These are phyloP conservation scores for Pestalotiopsis sp. DNA, from an alignment of 2,329 filamentous ascomycete species.

Conservation along the genomic window DNA sequence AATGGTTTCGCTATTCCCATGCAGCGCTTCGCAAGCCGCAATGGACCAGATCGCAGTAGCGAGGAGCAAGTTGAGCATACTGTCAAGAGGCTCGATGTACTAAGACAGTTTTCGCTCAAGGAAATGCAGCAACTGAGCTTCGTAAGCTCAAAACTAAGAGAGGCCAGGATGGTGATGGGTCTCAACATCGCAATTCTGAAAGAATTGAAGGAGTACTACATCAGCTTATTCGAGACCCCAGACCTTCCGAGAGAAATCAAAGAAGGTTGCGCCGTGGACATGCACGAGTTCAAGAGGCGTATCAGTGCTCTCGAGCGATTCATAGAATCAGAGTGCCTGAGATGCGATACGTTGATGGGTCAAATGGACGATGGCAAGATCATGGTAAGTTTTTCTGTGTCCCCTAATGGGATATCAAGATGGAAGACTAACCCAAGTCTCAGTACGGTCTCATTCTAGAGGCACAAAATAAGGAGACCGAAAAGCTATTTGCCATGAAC, in stretches of 20 bases:
- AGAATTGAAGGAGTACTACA: not conserved
- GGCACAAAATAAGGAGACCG: not conserved
- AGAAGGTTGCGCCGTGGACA: not conserved
- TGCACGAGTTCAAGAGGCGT: not conserved
- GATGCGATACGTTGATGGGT: not conserved
- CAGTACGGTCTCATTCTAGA: not conserved
- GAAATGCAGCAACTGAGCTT: not conserved
- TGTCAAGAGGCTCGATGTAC: not conserved
- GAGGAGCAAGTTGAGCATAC: not conserved
- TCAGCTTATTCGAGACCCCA: not conserved
- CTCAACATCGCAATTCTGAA: not conserved
- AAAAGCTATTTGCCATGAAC: not conserved
- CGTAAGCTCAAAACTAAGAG: not conserved
- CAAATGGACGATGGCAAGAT: not conserved
- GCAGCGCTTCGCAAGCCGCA: not conserved
- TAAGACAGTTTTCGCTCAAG: not conserved
- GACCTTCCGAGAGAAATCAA: not conserved
- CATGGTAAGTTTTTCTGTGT: not conserved
- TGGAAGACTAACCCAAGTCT: not conserved
- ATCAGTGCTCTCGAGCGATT: not conserved
- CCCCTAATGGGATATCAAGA: too few relatives aligned
- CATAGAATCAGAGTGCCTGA: not conserved
- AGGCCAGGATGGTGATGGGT: not conserved
- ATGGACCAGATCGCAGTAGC: not conserved
- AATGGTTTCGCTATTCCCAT: too few relatives aligned